Evolutionary conservation across 2,329 filamentous ascomycete species (phyloP), one percentile per base, ranked within the genome.

Genomic region (Xylariomycetidae sp.): DNA sequence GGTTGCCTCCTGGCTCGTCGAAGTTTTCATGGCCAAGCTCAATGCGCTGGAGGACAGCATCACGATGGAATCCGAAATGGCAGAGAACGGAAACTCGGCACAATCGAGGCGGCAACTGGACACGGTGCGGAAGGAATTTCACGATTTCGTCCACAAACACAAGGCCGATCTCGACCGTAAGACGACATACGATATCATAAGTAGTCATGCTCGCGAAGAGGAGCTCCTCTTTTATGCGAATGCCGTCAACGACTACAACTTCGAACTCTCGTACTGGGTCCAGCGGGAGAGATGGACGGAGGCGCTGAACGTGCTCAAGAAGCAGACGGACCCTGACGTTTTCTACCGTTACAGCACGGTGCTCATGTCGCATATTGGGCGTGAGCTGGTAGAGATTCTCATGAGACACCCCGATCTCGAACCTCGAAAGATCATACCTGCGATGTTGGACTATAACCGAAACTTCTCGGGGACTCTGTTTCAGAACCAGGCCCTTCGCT

Each of bases 281-380:
- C 92, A 96, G 60, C 76, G 90, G 39, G 92, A 96, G 61, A 78
- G 85, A 48, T 98, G 92, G 92, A 64, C 68, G 4, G 88, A 95
- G 49, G 87, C 88, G 3, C 68, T 98, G 45, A 76, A 78, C 35
- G 88, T 96, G 25, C 70, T 98, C 32, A 94, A 95, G 64, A 88
- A 85, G 59, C 92, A 98, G 61, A 94, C 82, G 5, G 85, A 94
- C 31, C 77, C 86, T 0, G 87, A 94, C 31, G 85, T 94, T 28
- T 98, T 96, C 62, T 96, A 96, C 67, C 83, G 86, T 43, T 95
- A 96, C 59, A 92, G 87, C 65, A 95, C 83, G 51, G 89, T 96
- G n/a, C 73, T 98, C 29, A 95, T 98, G 83, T 82, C 80, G 12
- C 85, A 95, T 54, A 81, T 81, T 4, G 79, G 90, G 0, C 74